Percentiles rank a stretch among this genome's conserved stretches.
phyloP scores from a whole-genome alignment of 176 grass and related monocot genomes.

The Triticum dicoccoides region DNA sequence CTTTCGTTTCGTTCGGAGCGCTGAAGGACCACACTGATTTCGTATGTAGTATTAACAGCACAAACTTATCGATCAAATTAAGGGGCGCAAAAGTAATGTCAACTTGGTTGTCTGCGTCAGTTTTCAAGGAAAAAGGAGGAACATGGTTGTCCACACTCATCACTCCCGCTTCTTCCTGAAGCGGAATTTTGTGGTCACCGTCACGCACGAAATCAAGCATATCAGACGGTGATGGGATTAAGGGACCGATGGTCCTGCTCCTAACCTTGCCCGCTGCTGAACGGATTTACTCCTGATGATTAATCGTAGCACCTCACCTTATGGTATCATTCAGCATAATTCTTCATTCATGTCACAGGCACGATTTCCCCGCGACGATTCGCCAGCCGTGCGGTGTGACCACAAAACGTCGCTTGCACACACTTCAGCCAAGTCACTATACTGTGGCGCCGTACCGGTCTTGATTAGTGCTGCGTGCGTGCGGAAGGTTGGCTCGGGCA shows the following conservation, averaged over 20 bases:
- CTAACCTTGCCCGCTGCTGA: neutral
- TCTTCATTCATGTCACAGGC: neutral
- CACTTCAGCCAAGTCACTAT: neutral
- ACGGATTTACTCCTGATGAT: neutral
- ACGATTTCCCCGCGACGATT: neutral
- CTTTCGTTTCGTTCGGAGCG: too few species aligned
- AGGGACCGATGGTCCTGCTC: conserved; percentile 32
- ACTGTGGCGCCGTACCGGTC: neutral
- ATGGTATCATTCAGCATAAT: neutral
- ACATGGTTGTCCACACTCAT: neutral
- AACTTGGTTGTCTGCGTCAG: conserved; percentile 23
- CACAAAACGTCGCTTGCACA: neutral
- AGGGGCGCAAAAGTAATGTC: neutral
- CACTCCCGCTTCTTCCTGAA: neutral
- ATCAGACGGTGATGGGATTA: neutral
- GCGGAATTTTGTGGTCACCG: conserved; percentile 11
- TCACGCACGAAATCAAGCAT: neutral
- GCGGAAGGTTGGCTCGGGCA: too few species aligned
- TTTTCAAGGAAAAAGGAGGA: neutral
- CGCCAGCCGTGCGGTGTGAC: neutral
- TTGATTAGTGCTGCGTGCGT: neutral
- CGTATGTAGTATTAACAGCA: too few species aligned
- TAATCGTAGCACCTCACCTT: neutral
- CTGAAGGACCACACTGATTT: too few species aligned
- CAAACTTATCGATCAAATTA: neutral